A percentile compares a stretch with the other conserved stretches of the same genome.
Evolutionary conservation across 352 stramenopile species (phyloP).

Genomic region (Pythium angustatum): DNA sequence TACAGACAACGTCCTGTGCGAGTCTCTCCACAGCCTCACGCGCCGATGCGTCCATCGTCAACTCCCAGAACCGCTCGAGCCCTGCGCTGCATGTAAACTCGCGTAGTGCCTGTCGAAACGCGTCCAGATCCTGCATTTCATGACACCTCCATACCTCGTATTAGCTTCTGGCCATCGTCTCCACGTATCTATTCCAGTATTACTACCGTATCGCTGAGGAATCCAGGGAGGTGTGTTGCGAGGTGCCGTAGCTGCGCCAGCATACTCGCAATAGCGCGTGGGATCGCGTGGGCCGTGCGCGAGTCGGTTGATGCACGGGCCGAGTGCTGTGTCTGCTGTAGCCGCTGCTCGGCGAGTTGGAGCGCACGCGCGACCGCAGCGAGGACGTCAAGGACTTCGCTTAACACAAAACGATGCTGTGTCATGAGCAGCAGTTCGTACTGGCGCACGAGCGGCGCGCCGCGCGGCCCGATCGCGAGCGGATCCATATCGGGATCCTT

Average conservation of each 20-base stretch:
- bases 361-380: slow-evolving; percentile 19
- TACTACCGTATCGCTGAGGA: slow-evolving; percentile 31
- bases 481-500: background rate
- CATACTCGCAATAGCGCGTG: slow-evolving; percentile 15
- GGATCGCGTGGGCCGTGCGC: background rate
- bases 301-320: background rate
- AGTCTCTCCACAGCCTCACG: slow-evolving; percentile 12
- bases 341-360: slow-evolving; percentile 11
- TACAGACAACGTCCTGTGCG: background rate
- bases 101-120: slow-evolving; percentile 16
- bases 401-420: slow-evolving; percentile 40
- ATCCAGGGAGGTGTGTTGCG: slow-evolving; percentile 13
- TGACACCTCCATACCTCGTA: too few species aligned
- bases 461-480: background rate
- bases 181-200: too few species aligned
- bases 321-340: slow-evolving; percentile 13
- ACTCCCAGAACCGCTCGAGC: slow-evolving; percentile 23
- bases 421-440: slow-evolving; percentile 53
- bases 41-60: slow-evolving; percentile 8
- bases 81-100: slow-evolving; percentile 21
- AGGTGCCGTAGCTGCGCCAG: slow-evolving; percentile 4
- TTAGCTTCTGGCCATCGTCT: too few species aligned
- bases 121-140: slow-evolving; percentile 29
- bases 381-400: slow-evolving; percentile 30
- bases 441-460: slow-evolving; percentile 26